Base-by-base conservation (phyloP, 2,329 filamentous ascomycete species). In the Penicillium sp. region DNA sequence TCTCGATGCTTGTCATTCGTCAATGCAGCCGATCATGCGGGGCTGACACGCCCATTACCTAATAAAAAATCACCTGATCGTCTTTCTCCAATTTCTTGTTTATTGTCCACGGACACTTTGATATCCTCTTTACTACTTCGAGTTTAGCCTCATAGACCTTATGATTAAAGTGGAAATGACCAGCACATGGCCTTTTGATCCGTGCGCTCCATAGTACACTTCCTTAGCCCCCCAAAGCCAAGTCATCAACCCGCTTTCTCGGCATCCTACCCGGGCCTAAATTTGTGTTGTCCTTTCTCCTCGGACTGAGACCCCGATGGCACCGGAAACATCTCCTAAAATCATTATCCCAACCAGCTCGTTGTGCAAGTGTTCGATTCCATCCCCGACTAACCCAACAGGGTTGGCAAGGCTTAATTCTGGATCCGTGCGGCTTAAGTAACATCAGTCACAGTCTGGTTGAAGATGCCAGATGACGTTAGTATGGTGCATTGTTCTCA, bases 31-130 rank as follows among this genome's bases (percentile, higher is more conserved):
- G 61, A 62, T 61, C 59, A 60, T 65, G 63, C 60, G 63, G 63
- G 61, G 59, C 22, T 42, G 7, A 41, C 33, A 48, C 51, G 44
- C 40, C 45, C 49, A 60, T 65, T 65, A 65, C 61, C 57, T 63
- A 65, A 65, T 54, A 15, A 18, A 27, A 7, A 54, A 61, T 65
- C 63, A 65, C 59, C 59, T 65, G 63, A 65, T 46, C 47, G 25
- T 11, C 42, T 41, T 49, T 49, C 46, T 55, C 40, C 49, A 50
- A 43, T 29, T 54, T 29, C 26, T 47, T 20, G 44, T n/a, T 29
- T 20, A 15, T 18, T n/a, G 5, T 37, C n/a, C 6, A 37, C 15
- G 33, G 33, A 37, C 15, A 12, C 33, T 7, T n/a, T 11, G 3
- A 18, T 37, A 8, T 37, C n/a, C 33, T 37, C 33, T 37, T 12